These are phyloP conservation scores for Trichosphaerium sp. DNA, from an alignment of 78 protist genomes.

Conservation along the genomic window DNA sequence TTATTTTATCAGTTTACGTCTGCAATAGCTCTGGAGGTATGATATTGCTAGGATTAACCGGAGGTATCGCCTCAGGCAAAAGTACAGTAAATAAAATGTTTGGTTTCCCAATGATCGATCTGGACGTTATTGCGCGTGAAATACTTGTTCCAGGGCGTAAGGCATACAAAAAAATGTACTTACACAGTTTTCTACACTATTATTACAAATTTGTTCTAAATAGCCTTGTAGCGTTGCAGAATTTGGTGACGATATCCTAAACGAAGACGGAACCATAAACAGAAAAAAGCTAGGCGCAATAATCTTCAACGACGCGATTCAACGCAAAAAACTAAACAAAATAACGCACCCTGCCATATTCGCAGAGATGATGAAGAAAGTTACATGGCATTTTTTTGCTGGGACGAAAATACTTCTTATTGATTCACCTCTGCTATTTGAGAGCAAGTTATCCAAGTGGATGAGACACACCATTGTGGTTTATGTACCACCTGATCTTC, in stretches of 20 bases:
- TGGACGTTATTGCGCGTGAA: background rate
- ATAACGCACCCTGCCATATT: background rate
- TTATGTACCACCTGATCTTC: too few relatives aligned
- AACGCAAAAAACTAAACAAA: background rate
- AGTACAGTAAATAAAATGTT: background rate
- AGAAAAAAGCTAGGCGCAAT: background rate
- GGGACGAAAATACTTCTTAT: background rate
- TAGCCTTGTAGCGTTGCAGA: background rate
- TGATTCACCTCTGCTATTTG: background rate
- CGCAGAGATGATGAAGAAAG: background rate
- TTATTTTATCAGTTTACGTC: too few relatives aligned
- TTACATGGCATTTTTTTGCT: background rate
- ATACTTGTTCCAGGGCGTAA: background rate
- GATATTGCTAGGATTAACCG: too few relatives aligned
- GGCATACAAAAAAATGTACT: background rate
- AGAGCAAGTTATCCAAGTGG: background rate
- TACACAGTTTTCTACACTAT: background rate
- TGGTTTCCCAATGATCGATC: background rate
- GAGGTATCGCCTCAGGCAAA: background rate
- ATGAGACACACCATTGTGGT: background rate
- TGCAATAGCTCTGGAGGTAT: too few relatives aligned
- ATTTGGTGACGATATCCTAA: background rate
- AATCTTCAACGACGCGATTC: background rate
- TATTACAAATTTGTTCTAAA: background rate
- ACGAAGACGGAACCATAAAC: background rate